Base-by-base conservation (phyloP, 495 filamentous ascomycete species). In the Tuber magnatum region DNA sequence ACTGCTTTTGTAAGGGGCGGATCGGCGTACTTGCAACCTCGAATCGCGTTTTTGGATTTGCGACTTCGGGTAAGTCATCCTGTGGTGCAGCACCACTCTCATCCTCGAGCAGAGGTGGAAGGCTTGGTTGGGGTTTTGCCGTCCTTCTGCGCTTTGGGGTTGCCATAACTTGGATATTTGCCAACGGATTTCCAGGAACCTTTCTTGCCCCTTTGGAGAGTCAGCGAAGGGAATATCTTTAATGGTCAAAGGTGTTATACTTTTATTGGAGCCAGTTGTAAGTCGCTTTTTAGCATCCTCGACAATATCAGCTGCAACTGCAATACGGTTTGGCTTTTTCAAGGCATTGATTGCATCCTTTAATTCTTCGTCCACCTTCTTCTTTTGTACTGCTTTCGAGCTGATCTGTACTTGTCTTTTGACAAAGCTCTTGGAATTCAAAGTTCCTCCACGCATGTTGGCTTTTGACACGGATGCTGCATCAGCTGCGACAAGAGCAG, bases 261-360 rank as follows among this genome's bases (percentile, higher is more conserved):
- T 80, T 73, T 73, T 73, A 32, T 73, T 83, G 81, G 56, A 65
- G 28, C 56, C 5, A 18, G 51, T 83, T 81, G 61, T 81, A 81
- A 72, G 85, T 74, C 92, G 87, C 80, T 88, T 89, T 76, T 92
- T 91, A 16, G 89, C 89, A 72, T 88, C 90, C 6, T 94, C 90
- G 10, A 88, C 91, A 56, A 93, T 85, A 71, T 91, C 90, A 78
- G 90, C 90, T 20, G 89, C 90, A 20, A 92, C 93, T 65, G 94
- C 85, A 9, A 90, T 87, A 73, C 95, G 88, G 81, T 97, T 97
- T 8, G 95, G 95, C 83, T 91, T 97, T 79, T 93, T 92, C 41
- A 98, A 85, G 2, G 92, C 87, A 18, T 88, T 85, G 75, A 98
- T 97, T 20, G 94, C 95, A 46, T 91, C 89, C 80, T 91, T 89